phyloP scores from a whole-genome alignment of 2,329 filamentous ascomycete species.

The Pseudogymnoascus destructans region DNA sequence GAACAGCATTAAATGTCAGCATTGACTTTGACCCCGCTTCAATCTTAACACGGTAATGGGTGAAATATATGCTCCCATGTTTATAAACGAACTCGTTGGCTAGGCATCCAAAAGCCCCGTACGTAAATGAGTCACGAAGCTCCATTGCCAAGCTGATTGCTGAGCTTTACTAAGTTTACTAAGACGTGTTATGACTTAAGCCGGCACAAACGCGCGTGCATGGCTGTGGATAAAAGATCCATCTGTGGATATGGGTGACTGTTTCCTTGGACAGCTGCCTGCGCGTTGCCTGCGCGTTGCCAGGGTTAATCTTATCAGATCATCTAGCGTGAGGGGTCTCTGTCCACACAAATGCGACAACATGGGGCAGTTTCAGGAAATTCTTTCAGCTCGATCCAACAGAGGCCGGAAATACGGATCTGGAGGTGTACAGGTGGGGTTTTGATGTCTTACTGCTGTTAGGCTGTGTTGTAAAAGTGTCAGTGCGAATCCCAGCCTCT shows the following conservation, averaged over 20 bases:
- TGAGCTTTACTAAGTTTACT: constrained; percentile 5
- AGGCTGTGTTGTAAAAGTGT: constrained; percentile 4
- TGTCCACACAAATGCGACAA: constrained; percentile 2
- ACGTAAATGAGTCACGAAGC: background rate
- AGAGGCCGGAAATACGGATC: background rate
- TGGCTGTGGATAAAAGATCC: background rate
- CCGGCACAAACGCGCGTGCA: background rate
- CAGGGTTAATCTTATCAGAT: constrained; percentile 6
- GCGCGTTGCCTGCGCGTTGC: background rate
- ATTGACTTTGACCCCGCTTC: background rate
- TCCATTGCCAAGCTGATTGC: background rate
- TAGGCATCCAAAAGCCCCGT: background rate
- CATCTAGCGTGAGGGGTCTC: constrained; percentile 7
- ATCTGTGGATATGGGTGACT: constrained; percentile 1
- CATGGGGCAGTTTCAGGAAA: constrained; percentile 4
- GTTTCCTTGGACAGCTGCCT: background rate
- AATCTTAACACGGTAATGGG: background rate
- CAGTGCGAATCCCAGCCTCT: constrained; percentile 7
- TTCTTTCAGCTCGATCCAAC: background rate
- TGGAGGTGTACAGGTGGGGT: background rate
- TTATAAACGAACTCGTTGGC: background rate
- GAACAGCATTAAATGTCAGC: background rate
- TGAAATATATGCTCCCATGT: background rate
- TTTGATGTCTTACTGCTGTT: background rate
- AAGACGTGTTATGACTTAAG: background rate